These are phyloP conservation scores for Tetrahymena elliotti DNA, from an alignment of 73 alveolate species.

Conservation along the genomic window DNA sequence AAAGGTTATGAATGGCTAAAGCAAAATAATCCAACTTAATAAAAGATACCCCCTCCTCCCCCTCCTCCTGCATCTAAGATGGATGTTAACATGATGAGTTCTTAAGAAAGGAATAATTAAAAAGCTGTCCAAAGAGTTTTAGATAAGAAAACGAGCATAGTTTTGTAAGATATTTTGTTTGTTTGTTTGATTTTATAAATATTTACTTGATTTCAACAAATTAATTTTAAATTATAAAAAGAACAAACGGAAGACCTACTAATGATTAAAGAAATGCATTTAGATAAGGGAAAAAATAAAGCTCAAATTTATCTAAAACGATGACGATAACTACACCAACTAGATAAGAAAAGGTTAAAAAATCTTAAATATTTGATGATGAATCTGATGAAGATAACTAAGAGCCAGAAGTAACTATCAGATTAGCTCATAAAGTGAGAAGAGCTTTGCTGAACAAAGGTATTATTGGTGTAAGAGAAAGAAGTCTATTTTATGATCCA, in stretches of 20 bases:
- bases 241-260: not conserved
- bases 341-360: not conserved
- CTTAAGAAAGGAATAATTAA: not conserved
- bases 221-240: not conserved
- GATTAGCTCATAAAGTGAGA: not conserved
- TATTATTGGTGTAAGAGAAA: not conserved
- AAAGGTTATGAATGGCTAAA: not conserved
- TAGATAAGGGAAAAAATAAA: not conserved
- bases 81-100: not conserved
- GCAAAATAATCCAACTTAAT: not conserved
- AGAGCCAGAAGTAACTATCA: not conserved
- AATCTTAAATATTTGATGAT: not conserved
- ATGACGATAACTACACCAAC: not conserved
- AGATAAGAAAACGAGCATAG: not conserved
- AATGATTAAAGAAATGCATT: not conserved
- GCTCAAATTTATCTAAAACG: not conserved
- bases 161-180: not conserved
- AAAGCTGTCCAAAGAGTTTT: not conserved
- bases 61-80: not conserved
- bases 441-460: not conserved
- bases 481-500: not conserved
- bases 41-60: not conserved
- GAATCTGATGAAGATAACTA: not conserved
- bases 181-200: not conserved
- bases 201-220: not conserved